Percentiles rank a stretch among this genome's conserved stretches.
Conservation (phyloP, 2,329 filamentous ascomycete species). For the Hypoxylon sp. region DNA sequence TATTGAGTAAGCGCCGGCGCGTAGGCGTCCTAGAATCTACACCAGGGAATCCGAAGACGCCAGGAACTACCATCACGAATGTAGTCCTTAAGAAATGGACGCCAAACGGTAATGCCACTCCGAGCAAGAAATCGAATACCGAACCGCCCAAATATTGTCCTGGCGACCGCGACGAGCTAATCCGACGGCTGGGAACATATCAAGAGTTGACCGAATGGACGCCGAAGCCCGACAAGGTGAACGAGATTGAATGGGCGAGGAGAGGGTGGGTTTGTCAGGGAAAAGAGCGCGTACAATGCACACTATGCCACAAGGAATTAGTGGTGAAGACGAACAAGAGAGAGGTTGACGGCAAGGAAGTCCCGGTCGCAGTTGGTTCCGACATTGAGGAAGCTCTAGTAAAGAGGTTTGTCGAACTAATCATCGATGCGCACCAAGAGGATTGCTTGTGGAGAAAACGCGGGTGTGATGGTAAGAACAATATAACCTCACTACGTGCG, state of each 20-base stretch:
- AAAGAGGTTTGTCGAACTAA: slow-evolving; percentile 78
- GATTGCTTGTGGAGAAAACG: slow-evolving; percentile 87
- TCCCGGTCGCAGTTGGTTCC: slow-evolving; percentile 65
- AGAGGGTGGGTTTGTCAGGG: slow-evolving; percentile 89
- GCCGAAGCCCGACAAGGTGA: slow-evolving; percentile 87
- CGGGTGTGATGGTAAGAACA: slow-evolving; percentile 80
- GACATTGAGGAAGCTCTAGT: slow-evolving; percentile 78
- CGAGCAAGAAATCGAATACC: slow-evolving; percentile 45
- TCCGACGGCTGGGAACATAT: slow-evolving; percentile 85
- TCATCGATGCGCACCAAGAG: slow-evolving; percentile 80
- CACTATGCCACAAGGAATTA: slow-evolving; percentile 85
- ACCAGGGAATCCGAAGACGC: slow-evolving; percentile 49
- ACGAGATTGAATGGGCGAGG: slow-evolving; percentile 95
- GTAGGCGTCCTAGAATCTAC: slow-evolving; percentile 59
- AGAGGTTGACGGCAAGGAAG: slow-evolving; percentile 66
- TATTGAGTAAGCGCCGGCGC: slow-evolving; percentile 66
- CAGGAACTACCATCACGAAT: slow-evolving; percentile 55
- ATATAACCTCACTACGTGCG: background rate
- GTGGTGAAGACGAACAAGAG: slow-evolving; percentile 80
- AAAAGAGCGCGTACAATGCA: slow-evolving; percentile 85
- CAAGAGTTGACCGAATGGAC: slow-evolving; percentile 93
- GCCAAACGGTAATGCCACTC: slow-evolving; percentile 40
- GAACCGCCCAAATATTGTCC: slow-evolving; percentile 80
- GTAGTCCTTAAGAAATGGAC: slow-evolving; percentile 58
- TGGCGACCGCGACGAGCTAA: slow-evolving; percentile 83